Evolutionary conservation across 345 rosid species (phyloP).

Genomic region (Gossypium herbaceum): DNA sequence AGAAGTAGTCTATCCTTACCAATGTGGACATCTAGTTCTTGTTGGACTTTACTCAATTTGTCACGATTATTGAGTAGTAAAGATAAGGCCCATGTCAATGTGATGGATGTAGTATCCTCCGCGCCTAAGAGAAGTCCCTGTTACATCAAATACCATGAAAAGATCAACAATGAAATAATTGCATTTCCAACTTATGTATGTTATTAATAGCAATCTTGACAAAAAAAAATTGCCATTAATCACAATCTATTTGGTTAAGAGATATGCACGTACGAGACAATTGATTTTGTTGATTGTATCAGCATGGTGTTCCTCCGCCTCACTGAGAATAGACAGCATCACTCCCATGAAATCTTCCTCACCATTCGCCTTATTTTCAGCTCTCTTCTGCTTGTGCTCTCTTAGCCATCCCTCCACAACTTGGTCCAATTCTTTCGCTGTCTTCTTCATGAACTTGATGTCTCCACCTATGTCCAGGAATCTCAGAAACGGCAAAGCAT

Average conservation of each 20-base stretch:
- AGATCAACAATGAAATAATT: no score
- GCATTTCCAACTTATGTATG: no score
- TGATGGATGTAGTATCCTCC: constrained; percentile 22
- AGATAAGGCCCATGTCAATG: constrained; percentile 30
- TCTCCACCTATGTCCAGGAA: constrained; percentile 38
- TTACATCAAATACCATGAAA: neutral
- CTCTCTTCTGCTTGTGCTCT: constrained; percentile 26
- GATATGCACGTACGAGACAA: neutral
- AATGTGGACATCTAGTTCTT: constrained; percentile 25
- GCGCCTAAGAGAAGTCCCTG: constrained; percentile 28
- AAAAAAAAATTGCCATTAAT: no score
- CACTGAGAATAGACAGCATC: constrained; percentile 20
- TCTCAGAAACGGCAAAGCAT: constrained; percentile 29
- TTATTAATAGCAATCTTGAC: no score
- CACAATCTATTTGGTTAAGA: no score
- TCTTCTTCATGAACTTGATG: constrained; percentile 30
- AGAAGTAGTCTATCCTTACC: constrained; percentile 20
- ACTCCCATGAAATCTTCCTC: constrained; percentile 33
- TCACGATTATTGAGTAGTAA: constrained; percentile 28
- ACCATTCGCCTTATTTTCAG: neutral
- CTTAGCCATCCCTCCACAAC: constrained; percentile 26
- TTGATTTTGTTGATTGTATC: constrained; percentile 8
- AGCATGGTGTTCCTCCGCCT: neutral
- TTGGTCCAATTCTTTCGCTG: constrained; percentile 21
- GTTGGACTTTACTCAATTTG: constrained; percentile 18